Percentiles rank a stretch among this genome's conserved stretches.
Evolutionary conservation across 257 asterid genomes (phyloP).

Genomic region (Pogostemon cablin): DNA sequence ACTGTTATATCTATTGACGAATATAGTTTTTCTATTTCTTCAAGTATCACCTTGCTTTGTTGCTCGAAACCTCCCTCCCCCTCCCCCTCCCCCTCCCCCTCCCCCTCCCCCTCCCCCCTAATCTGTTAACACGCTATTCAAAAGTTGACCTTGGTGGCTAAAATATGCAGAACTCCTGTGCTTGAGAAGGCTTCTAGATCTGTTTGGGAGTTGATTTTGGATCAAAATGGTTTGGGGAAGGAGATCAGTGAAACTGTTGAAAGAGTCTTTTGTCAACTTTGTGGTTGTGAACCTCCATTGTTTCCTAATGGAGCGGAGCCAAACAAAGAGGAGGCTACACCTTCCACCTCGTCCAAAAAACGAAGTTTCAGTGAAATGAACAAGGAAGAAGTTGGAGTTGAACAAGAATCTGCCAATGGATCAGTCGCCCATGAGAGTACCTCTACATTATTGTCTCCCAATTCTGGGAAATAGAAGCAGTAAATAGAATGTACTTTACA

Average conservation of each 20-base stretch:
- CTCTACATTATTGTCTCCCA: constrained; percentile 28
- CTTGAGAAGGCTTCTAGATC: constrained; percentile 97
- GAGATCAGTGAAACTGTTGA: constrained; percentile 85
- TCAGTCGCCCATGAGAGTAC: constrained; percentile 30
- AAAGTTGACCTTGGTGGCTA: constrained; percentile 28
- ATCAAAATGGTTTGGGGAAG: constrained; percentile 83
- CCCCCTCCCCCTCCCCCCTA: background rate
- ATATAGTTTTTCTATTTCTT: constrained; percentile 13
- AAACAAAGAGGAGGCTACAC: constrained; percentile 59
- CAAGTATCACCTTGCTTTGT: background rate
- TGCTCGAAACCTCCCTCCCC: constrained; percentile 1
- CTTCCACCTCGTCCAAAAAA: constrained; percentile 66
- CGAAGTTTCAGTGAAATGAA: constrained; percentile 55
- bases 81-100: background rate
- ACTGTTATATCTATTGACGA: constrained; percentile 11
- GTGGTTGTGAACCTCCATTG: constrained; percentile 89
- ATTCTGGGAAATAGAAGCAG: constrained; percentile 31
- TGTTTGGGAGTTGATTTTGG: constrained; percentile 92
- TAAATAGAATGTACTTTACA: background rate
- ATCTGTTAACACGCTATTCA: constrained; percentile 9
- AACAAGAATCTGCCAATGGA: constrained; percentile 36
- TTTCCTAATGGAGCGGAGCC: constrained; percentile 52
- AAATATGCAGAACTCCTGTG: constrained; percentile 74
- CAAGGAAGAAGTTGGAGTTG: constrained; percentile 50
- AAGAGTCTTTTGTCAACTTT: constrained; percentile 81